Evolutionary conservation across 495 filamentous ascomycete species (phyloP), one percentile per base, ranked within the genome.

Genomic region (Halenospora varia): DNA sequence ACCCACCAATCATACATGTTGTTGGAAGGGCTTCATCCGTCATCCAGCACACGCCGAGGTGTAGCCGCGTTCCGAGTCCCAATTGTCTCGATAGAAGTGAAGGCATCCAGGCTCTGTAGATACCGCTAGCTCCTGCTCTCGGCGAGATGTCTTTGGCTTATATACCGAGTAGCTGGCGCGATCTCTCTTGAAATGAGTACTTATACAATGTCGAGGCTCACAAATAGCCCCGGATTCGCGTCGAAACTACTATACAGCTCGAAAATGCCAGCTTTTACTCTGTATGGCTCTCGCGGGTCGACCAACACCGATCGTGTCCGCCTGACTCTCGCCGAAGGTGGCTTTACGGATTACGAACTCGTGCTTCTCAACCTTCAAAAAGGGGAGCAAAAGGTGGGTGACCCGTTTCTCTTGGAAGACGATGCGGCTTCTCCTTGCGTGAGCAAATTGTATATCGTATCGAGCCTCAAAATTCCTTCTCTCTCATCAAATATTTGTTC

Each of bases 191-290:
- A 61, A 66, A 62, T 62, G 58, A 62, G 51, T 50, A 59, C 52
- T 67, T 56, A 52, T 23, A 60, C 56, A 62, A 63, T 63, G 61
- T 60, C 53, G 42, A 63, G 55, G 59, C 53, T 66, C 57, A 53
- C 48, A 58, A 64, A 60, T 25, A 64, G 45, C 48, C 52, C 53
- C 51, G 11, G 48, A 62, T 52, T 64, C 52, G 19, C 62, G 52
- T 68, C 62, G 44, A 69, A 63, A 65, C 59, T 69, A 60, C 45
- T 67, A 10, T 42, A 63, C 59, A 56, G 29, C 65, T 67, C 66
- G 35, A 71, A 66, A 67, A 71, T 71, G 68, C 65, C 68, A 57
- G 66, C 68, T 65, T 70, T 72, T 63, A 70, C 66, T 62, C 62
- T 72, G 18, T 70, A 70, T 58, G 70, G 70, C 66, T 55, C 66